Evolutionary conservation across 805 yeast species (phyloP), one percentile per base, ranked within the genome.

Genomic region (Sungouiozyma intestinalis): DNA sequence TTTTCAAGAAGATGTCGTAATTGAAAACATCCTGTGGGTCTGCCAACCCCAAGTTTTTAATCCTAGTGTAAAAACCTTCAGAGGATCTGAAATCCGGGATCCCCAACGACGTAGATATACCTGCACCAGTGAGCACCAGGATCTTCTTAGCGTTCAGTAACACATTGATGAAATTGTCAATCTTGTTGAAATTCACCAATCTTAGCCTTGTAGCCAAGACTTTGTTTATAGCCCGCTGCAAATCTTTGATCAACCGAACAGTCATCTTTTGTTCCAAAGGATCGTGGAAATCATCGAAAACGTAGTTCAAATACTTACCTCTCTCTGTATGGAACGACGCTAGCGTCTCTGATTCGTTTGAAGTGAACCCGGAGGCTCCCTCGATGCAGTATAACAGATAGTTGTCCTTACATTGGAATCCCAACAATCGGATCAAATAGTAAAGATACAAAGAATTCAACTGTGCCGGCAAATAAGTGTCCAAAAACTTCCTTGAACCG

Each of bases 11-110:
- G 13, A 76, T 67, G 16, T 69, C 69, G 37, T 83, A 65, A 53
- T 84, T 85, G 60, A 87, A 87, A 34, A 86, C 95, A 52, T 85
- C 90, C 57, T 87, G 96, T 0, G 97, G 95, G 53, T 87, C 96
- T 38, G 71, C 73, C 35, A 87, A 64, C 0, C 92, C 87, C 45
- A 85, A 61, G 53, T 74, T 72, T 40, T 71, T 70, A 50, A 88
- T 71, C 51, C 73, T 74, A 2, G 85, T 71, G 62, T 87, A 87
- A 43, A 87, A 73, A 39, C 97, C 97, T 48, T 80, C 72, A 16
- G 85, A 77, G 0, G 95, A 85, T 56, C 97, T 72, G 64, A 87
- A 86, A 63, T 86, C 96, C 0, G 96, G 96, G 41, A 86, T 87
- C 4, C 96, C 96, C 42, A 86, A 65, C 1, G 86, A 77, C 2